A percentile compares a stretch with the other conserved stretches of the same genome.
phyloP scores from a whole-genome alignment of 345 rosid species.

The Arabidopsis arenosa region DNA sequence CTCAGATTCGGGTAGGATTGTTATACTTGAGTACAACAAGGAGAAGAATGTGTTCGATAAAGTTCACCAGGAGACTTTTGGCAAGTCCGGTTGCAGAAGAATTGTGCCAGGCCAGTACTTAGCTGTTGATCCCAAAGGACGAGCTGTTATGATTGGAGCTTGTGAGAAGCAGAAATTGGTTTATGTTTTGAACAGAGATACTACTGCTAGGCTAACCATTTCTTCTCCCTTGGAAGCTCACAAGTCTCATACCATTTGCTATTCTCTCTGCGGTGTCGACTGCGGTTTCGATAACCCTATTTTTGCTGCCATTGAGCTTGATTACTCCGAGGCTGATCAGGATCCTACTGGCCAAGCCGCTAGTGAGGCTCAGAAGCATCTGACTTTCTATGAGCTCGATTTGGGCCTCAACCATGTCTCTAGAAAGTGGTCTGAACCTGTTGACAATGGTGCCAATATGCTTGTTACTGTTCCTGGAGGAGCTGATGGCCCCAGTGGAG shows the following conservation, averaged over 20 bases:
- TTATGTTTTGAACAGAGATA: constrained; percentile 91
- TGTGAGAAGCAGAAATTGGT: constrained; percentile 98
- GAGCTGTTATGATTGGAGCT: constrained; percentile 94
- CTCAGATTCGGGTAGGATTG: constrained; percentile 97
- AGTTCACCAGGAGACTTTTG: constrained; percentile 93
- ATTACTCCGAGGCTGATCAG: constrained; percentile 93
- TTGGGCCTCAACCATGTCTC: constrained; percentile 95
- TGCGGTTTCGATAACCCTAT: constrained; percentile 96
- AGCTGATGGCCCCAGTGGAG: constrained; percentile 96
- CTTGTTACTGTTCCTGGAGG: constrained; percentile 99
- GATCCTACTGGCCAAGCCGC: constrained; percentile 92
- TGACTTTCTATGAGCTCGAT: constrained; percentile 96
- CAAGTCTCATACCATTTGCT: constrained; percentile 87
- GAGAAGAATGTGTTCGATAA: constrained; percentile 88
- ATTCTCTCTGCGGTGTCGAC: constrained; percentile 88
- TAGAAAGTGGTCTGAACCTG: constrained; percentile 93
- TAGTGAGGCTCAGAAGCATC: constrained; percentile 89
- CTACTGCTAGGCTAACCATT: constrained; percentile 90
- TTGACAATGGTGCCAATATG: constrained; percentile 97
- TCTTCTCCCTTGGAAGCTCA: constrained; percentile 98
- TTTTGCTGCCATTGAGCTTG: constrained; percentile 94
- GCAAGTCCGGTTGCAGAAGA: constrained; percentile 93
- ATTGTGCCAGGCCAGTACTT: constrained; percentile 96
- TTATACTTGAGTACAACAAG: constrained; percentile 84
- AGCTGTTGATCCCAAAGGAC: constrained; percentile 93